Percentiles rank a stretch among this genome's conserved stretches.
Conservation (phyloP, 2,329 filamentous ascomycete species). For the Tolypocladium sp. region DNA sequence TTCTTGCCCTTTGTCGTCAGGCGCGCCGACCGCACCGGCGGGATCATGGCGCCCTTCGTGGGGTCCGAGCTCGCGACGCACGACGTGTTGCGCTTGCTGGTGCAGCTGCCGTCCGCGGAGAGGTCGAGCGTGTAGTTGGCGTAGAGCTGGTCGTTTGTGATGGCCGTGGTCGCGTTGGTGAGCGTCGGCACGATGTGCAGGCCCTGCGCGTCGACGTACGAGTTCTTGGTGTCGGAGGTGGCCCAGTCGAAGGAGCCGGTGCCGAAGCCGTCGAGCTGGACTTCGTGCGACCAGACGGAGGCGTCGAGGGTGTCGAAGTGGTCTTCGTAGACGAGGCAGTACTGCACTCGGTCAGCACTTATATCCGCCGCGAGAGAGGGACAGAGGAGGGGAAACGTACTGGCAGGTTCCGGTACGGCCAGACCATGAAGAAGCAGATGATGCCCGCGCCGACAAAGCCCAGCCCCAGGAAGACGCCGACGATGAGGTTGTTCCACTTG, state of each 20-base stretch:
- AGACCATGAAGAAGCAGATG: slow-evolving; percentile 20
- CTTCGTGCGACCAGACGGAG: slow-evolving; percentile 38
- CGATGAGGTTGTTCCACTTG: slow-evolving; percentile 24
- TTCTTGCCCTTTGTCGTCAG: slow-evolving; percentile 25
- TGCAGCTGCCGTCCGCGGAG: slow-evolving; percentile 30
- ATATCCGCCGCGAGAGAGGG: too few species aligned
- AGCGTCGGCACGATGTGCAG: slow-evolving; percentile 47
- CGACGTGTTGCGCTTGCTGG: slow-evolving; percentile 18
- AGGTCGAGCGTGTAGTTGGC: slow-evolving; percentile 35
- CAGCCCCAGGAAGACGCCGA: slow-evolving; percentile 19
- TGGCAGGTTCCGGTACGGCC: slow-evolving; percentile 13
- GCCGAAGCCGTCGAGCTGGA: slow-evolving; percentile 33
- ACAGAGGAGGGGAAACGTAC: neutral
- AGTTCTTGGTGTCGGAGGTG: slow-evolving; percentile 35
- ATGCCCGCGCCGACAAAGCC: slow-evolving; percentile 23
- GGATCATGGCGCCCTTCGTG: slow-evolving; percentile 34
- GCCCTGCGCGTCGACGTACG: slow-evolving; percentile 36
- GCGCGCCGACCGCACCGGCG: slow-evolving; percentile 39
- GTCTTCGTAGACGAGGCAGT: slow-evolving; percentile 42
- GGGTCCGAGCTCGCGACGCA: slow-evolving; percentile 33
- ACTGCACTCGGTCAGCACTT: slow-evolving; percentile 9
- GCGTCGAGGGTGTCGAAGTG: slow-evolving; percentile 35
- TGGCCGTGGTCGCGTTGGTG: slow-evolving; percentile 29
- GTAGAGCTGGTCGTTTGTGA: slow-evolving; percentile 27
- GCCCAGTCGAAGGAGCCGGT: slow-evolving; percentile 47